A percentile compares a stretch with the other conserved stretches of the same genome.
Evolutionary conservation across 2,329 filamentous ascomycete species (phyloP).

Genomic region (Colletotrichum tamarilloi): DNA sequence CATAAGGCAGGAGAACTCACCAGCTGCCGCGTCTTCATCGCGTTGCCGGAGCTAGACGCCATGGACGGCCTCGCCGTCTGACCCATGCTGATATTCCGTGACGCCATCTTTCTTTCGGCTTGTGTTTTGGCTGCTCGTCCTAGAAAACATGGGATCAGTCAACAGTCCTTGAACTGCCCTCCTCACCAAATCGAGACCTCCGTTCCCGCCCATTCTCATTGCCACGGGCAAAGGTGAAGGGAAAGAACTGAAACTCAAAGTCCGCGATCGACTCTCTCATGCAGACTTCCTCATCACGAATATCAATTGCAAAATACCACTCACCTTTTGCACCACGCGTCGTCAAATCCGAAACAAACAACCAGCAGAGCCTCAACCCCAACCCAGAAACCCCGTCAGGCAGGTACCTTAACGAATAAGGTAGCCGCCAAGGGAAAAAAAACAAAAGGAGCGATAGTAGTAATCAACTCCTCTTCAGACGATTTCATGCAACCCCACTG

Average conservation of each 20-base stretch:
- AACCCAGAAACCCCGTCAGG: not conserved
- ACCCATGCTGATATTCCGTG: constrained; percentile 39
- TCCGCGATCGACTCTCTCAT: not conserved
- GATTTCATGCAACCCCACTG: not conserved
- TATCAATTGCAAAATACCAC: not conserved
- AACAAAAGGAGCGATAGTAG: too few relatives aligned
- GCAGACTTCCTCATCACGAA: not conserved
- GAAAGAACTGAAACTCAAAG: not conserved
- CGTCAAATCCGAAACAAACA: not conserved
- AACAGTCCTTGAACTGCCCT: too few relatives aligned
- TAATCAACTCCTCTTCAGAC: not conserved
- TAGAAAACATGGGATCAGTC: too few relatives aligned
- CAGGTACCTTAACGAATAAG: not conserved
- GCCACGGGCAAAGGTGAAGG: too few relatives aligned
- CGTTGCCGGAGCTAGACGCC: constrained; percentile 46
- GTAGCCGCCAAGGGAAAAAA: not conserved
- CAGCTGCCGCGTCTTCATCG: constrained; percentile 53
- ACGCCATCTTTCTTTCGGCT: constrained; percentile 30
- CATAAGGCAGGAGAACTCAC: constrained; percentile 40
- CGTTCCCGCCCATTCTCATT: not conserved
- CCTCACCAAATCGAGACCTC: too few relatives aligned
- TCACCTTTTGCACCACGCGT: not conserved
- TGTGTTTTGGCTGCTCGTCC: not conserved
- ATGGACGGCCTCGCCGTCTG: constrained; percentile 50
- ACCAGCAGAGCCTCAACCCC: not conserved